These are phyloP conservation scores for Chrysoporthe puriensis DNA, from an alignment of 2,329 filamentous ascomycete species.

Conservation along the genomic window DNA sequence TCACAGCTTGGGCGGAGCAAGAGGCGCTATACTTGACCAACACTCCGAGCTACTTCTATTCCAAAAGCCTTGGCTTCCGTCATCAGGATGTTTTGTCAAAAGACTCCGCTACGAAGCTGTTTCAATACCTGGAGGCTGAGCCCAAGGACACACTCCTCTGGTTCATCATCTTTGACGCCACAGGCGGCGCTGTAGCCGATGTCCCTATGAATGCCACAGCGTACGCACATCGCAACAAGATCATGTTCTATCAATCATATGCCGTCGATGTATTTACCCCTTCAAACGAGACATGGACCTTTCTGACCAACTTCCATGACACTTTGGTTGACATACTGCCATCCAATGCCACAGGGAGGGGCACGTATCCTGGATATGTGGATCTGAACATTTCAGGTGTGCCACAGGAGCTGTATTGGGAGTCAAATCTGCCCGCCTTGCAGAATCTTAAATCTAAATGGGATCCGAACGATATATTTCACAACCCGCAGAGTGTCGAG, in stretches of 20 bases:
- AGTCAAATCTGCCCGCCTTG: constrained; percentile 51
- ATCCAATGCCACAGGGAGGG: constrained; percentile 41
- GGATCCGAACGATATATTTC: constrained; percentile 59
- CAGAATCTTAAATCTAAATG: constrained; percentile 53
- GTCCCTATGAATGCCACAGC: constrained; percentile 59
- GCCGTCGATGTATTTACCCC: constrained; percentile 54
- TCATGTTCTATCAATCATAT: constrained; percentile 68
- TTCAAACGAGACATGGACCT: constrained; percentile 49
- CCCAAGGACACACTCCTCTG: constrained; percentile 58
- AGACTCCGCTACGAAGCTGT: constrained; percentile 51
- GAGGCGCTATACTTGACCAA: constrained; percentile 52
- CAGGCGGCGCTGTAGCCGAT: constrained; percentile 63
- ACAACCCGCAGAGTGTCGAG: constrained; percentile 61
- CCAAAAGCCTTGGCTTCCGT: constrained; percentile 60
- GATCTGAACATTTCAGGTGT: constrained; percentile 51
- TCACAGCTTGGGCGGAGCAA: constrained; percentile 56
- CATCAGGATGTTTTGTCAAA: constrained; percentile 51
- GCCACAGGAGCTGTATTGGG: constrained; percentile 59
- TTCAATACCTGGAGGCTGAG: constrained; percentile 55
- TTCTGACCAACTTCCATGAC: constrained; percentile 56
- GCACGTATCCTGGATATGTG: constrained; percentile 67
- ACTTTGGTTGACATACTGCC: constrained; percentile 42
- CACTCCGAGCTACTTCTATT: constrained; percentile 55
- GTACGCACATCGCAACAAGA: constrained; percentile 65
- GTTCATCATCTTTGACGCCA: constrained; percentile 66